A percentile compares a stretch with the other conserved stretches of the same genome.
Conservation (phyloP, 805 yeast species). For the Priceomyces fermenticarens region DNA sequence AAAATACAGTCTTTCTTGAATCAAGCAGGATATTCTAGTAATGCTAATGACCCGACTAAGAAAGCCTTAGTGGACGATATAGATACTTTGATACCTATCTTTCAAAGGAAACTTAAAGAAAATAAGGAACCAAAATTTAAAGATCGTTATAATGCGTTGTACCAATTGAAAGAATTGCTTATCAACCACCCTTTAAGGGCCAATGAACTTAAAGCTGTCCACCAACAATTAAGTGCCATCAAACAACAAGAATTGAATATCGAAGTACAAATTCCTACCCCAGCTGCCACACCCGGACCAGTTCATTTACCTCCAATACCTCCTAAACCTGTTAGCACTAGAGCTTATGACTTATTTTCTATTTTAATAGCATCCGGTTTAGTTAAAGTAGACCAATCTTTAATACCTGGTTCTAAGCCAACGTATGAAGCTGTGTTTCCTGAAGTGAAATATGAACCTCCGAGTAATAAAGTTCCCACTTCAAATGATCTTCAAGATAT, state of each 20-base stretch:
- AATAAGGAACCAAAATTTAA: conserved; percentile 39
- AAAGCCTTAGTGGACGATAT: conserved; percentile 29
- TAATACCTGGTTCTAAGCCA: conserved; percentile 37
- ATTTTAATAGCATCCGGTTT: conserved; percentile 35
- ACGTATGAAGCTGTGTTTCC: conserved; percentile 30
- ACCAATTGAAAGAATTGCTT: conserved; percentile 41
- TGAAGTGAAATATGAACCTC: conserved; percentile 24
- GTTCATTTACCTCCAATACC: conserved; percentile 1
- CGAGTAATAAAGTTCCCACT: conserved; percentile 14
- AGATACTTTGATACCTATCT: conserved; percentile 38
- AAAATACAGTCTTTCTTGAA: conserved; percentile 70
- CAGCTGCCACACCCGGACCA: conserved; percentile 13
- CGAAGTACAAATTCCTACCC: conserved; percentile 6
- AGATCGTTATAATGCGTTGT: conserved; percentile 44
- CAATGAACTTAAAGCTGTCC: conserved; percentile 35
- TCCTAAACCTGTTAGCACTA: conserved; percentile 10
- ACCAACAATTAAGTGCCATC: conserved; percentile 34
- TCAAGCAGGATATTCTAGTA: conserved; percentile 13
- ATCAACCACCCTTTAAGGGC: conserved; percentile 32
- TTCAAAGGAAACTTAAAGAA: conserved; percentile 34
- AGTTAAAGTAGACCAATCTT: conserved; percentile 38
- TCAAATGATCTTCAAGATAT: conserved; percentile 21
- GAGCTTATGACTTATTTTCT: conserved; percentile 30
- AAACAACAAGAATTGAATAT: conserved; percentile 27
- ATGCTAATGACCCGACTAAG: conserved; percentile 15